phyloP scores from a whole-genome alignment of 2,329 filamentous ascomycete genomes.

The Hypoxylon sp. region DNA sequence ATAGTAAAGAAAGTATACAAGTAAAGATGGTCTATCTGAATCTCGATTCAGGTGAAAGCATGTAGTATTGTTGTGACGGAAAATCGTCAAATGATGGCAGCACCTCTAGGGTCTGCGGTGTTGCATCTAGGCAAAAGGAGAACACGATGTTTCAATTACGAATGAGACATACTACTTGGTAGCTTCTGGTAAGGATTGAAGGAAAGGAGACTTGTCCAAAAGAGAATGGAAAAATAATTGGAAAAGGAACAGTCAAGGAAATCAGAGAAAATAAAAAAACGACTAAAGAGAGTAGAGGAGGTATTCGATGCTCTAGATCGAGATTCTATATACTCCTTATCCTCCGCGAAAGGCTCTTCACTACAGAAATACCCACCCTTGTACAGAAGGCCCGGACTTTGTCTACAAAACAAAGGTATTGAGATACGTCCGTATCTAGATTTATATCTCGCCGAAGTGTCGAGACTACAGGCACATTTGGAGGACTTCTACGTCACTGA shows the following conservation, averaged over 20 bases:
- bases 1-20: conserved; percentile 1
- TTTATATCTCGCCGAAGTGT: background rate
- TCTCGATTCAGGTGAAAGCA: conserved; percentile 13
- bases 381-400: conserved; percentile 39
- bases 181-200: conserved; percentile 38
- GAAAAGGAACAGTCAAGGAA: conserved; percentile 24
- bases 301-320: conserved; percentile 7
- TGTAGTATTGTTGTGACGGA: background rate
- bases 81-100: conserved; percentile 13
- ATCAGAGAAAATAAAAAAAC: conserved; percentile 28
- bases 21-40: conserved; percentile 12
- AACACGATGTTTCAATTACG: conserved; percentile 16
- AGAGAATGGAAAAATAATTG: background rate
- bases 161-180: conserved; percentile 5
- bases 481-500: conserved; percentile 7
- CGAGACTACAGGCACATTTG: background rate
- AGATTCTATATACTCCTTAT: conserved; percentile 23
- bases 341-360: background rate
- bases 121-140: conserved; percentile 22
- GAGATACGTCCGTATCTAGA: background rate
- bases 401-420: conserved; percentile 42
- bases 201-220: conserved; percentile 32
- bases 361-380: conserved; percentile 26
- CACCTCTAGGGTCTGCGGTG: conserved; percentile 25
- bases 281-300: conserved; percentile 1